Percentiles rank a stretch among this genome's conserved stretches.
These are phyloP conservation scores for Solanum peruvianum DNA, from an alignment of 257 asterid genomes.

Conservation along the genomic window DNA sequence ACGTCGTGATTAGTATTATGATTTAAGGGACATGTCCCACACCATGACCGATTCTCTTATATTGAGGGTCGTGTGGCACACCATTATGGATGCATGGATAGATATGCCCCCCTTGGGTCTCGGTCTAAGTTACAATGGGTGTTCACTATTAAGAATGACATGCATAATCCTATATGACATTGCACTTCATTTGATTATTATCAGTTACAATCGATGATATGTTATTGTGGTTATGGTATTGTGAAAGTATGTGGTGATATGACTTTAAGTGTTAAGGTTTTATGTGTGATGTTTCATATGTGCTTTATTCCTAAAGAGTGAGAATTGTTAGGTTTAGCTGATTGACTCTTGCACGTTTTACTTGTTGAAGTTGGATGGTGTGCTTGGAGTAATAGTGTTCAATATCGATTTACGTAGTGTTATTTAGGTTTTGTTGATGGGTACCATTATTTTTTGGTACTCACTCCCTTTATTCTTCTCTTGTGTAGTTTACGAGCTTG, in stretches of 20 bases:
- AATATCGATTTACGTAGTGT: too few species aligned
- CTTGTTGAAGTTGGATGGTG: neutral
- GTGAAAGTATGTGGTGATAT: neutral
- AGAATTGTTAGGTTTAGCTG: neutral
- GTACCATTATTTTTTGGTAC: too few species aligned
- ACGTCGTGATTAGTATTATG: neutral
- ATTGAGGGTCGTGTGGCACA: neutral
- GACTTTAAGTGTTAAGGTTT: neutral
- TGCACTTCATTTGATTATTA: too few species aligned
- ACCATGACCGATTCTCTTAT: neutral
- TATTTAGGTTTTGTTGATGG: too few species aligned
- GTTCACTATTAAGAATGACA: neutral
- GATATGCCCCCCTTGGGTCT: neutral
- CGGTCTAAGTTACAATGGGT: neutral
- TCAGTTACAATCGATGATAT: neutral
- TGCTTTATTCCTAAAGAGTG: neutral
- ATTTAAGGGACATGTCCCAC: neutral
- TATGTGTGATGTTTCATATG: neutral
- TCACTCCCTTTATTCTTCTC: too few species aligned
- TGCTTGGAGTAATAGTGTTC: too few species aligned
- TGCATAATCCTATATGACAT: neutral
- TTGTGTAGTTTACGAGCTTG: too few species aligned
- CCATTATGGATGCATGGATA: neutral
- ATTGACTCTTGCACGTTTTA: neutral
- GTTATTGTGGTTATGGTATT: neutral